phyloP scores from a whole-genome alignment of 257 asterid genomes.

The Hygrophila difformis region DNA sequence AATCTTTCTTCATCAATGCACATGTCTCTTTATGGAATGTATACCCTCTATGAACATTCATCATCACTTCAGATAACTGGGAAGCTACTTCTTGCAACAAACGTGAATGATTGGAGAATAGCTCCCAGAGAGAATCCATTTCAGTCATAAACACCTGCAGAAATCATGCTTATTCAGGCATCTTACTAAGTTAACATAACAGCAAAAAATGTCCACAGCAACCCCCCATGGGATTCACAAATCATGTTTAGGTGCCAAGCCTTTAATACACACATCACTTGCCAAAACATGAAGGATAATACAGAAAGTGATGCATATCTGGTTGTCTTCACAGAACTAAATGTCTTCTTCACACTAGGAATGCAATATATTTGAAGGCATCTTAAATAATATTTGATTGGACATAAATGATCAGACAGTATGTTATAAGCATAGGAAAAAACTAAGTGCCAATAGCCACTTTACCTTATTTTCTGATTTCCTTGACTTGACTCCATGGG shows the following conservation, averaged over 20 bases:
- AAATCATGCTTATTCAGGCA: constrained; percentile 19
- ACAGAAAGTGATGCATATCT: too few species aligned
- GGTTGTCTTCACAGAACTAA: too few species aligned
- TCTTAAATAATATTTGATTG: too few species aligned
- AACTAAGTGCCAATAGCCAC: constrained; percentile 1
- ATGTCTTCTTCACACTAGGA: too few species aligned
- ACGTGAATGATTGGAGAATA: constrained; percentile 43
- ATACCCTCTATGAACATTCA: constrained; percentile 36
- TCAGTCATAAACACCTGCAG: constrained; percentile 51
- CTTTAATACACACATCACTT: constrained; percentile 2
- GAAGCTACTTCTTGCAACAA: constrained; percentile 51
- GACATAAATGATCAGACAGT: constrained; percentile 1
- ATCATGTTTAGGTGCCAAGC: constrained; percentile 3
- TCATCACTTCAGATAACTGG: constrained; percentile 41
- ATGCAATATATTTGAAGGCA: too few species aligned
- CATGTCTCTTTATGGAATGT: constrained; percentile 41
- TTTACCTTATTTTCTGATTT: constrained; percentile 53
- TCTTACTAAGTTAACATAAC: constrained; percentile 11
- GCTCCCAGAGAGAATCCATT: constrained; percentile 48
- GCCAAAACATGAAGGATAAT: constrained; percentile 10
- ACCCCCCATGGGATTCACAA: background rate
- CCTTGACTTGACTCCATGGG: constrained; percentile 22
- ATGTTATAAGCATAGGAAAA: constrained; percentile 11
- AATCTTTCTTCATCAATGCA: constrained; percentile 44
- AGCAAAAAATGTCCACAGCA: constrained; percentile 11